Conservation (phyloP, 768 basidiomycete species). For the Pulveroboletus frians region DNA sequence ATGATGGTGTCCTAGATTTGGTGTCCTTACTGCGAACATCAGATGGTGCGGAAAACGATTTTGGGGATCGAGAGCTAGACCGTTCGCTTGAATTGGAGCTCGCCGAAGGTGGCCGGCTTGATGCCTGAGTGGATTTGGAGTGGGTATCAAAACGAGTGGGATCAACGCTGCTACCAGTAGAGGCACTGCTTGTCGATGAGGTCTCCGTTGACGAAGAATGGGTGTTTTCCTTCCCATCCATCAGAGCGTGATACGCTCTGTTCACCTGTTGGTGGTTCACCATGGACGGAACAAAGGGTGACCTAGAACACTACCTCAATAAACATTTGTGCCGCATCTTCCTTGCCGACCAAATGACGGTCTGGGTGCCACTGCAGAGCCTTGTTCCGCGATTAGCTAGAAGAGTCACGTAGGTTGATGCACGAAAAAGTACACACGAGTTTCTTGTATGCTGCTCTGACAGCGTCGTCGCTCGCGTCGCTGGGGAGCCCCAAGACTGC, state of each 20-base stretch:
- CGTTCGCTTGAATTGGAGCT: conserved; percentile 25
- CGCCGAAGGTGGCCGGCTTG: conserved; percentile 31
- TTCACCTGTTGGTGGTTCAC: conserved; percentile 37
- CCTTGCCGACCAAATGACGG: conserved; percentile 49
- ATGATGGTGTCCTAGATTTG: conserved; percentile 8
- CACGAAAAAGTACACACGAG: conserved; percentile 38
- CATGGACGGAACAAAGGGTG: background rate
- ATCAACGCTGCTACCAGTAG: conserved; percentile 16
- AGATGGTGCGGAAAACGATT: conserved; percentile 10
- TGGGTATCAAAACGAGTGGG: conserved; percentile 20
- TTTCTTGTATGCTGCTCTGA: conserved; percentile 59
- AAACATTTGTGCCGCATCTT: conserved; percentile 50
- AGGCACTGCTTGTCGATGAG: conserved; percentile 20
- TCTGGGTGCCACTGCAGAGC: conserved; percentile 68
- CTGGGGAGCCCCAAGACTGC: conserved; percentile 42
- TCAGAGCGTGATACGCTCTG: conserved; percentile 51
- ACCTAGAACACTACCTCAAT: conserved; percentile 41
- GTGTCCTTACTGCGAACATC: conserved; percentile 10
- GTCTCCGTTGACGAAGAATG: conserved; percentile 26
- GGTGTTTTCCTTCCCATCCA: conserved; percentile 37
- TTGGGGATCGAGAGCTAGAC: conserved; percentile 10
- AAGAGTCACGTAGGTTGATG: conserved; percentile 20
- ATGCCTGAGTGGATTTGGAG: conserved; percentile 22
- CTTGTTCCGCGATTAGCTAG: conserved; percentile 27
- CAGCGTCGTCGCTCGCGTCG: conserved; percentile 45